Conservation (phyloP, 768 basidiomycete species). For the Mycena albidolilacea region DNA sequence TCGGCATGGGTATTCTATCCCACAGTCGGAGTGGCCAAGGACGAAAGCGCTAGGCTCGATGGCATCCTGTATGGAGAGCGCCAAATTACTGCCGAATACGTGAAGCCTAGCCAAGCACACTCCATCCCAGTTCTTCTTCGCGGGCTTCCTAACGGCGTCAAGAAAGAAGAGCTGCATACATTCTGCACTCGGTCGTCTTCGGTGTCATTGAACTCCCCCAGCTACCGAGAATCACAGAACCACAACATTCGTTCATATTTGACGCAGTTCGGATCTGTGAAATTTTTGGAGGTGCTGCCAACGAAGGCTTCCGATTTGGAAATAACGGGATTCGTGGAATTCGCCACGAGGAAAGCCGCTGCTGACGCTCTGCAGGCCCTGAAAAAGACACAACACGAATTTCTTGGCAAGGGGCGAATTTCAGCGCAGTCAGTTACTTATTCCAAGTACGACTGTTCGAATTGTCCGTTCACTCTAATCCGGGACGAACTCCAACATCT, state of each 20-base stretch:
- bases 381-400: constrained; percentile 25
- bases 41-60: constrained; percentile 28
- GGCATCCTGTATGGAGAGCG: constrained; percentile 18
- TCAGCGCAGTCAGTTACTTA: constrained; percentile 12
- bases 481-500: constrained; percentile 28
- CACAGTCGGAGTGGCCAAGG: constrained; percentile 24
- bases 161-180: constrained; percentile 11
- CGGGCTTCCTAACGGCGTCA: constrained; percentile 19
- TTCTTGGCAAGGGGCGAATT: constrained; percentile 31
- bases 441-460: constrained; percentile 28
- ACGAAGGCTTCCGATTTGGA: constrained; percentile 27
- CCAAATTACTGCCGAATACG: constrained; percentile 32
- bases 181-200: constrained; percentile 32
- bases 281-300: constrained; percentile 33
- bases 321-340: constrained; percentile 32
- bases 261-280: constrained; percentile 20
- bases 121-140: constrained; percentile 25
- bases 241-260: constrained; percentile 19
- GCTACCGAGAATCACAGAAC: constrained; percentile 28
- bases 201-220: constrained; percentile 25
- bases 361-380: constrained; percentile 3
- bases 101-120: constrained; percentile 15
- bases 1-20: constrained; percentile 37
- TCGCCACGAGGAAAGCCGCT: constrained; percentile 10
- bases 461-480: constrained; percentile 23